Conservation (phyloP, 495 filamentous ascomycete species). For the Podospora australis region DNA sequence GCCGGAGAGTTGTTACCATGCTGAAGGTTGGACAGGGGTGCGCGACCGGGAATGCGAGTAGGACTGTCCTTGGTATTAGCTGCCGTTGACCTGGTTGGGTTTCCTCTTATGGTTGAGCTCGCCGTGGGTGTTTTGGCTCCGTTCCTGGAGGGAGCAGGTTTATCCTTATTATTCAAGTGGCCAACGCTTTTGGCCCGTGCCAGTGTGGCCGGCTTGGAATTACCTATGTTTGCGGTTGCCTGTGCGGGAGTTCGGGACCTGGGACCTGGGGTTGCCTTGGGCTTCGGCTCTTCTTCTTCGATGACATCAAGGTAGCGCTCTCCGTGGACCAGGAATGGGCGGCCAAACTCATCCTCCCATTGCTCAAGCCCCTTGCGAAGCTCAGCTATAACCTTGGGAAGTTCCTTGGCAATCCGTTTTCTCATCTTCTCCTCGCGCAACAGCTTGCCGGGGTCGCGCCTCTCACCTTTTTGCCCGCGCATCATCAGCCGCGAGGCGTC, state of each 20-base stretch:
- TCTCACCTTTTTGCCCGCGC: constrained; percentile 82
- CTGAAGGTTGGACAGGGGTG: constrained; percentile 71
- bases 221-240: constrained; percentile 42
- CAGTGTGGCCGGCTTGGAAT: constrained; percentile 35
- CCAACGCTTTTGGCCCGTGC: constrained; percentile 33
- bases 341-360: constrained; percentile 91
- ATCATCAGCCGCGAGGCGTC: constrained; percentile 90
- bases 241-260: constrained; percentile 75
- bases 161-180: constrained; percentile 39
- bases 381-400: constrained; percentile 83
- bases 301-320: constrained; percentile 80
- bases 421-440: constrained; percentile 97
- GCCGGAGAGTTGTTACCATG: constrained; percentile 81
- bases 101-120: constrained; percentile 24
- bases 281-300: constrained; percentile 51
- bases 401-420: constrained; percentile 89
- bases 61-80: constrained; percentile 48
- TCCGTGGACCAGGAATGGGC: constrained; percentile 87
- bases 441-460: constrained; percentile 88
- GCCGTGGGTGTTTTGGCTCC: constrained; percentile 61
- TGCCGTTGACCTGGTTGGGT: constrained; percentile 17
- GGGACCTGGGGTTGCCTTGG: constrained; percentile 54
- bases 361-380: constrained; percentile 73
- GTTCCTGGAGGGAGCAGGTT: constrained; percentile 23
- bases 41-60: constrained; percentile 71